Conservation (phyloP, 2,329 filamentous ascomycete species). For the Xylariaceae sp. region DNA sequence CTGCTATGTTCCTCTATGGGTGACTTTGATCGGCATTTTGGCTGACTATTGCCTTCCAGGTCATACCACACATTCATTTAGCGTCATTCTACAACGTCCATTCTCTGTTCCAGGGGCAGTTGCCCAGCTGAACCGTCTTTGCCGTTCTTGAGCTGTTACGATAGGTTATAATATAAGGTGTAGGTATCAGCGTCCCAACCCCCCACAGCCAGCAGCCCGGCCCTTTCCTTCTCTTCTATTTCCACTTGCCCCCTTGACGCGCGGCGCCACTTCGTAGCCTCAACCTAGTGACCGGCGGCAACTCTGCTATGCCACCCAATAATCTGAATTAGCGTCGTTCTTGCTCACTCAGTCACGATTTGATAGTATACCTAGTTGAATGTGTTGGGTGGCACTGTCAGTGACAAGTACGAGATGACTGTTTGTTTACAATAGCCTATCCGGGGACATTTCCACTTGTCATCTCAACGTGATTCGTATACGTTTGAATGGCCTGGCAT, state of each 20-base stretch:
- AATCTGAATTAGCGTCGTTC: neutral
- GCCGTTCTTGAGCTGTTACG: conserved; percentile 1
- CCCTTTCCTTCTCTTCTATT: neutral
- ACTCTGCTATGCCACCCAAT: conserved; percentile 1
- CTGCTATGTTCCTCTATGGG: neutral
- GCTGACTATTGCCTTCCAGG: conserved; percentile 10
- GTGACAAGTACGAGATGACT: conserved; percentile 24
- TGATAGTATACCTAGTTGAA: conserved; percentile 6
- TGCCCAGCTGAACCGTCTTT: neutral
- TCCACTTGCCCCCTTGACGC: neutral
- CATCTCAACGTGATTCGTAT: conserved; percentile 18
- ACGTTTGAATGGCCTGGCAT: conserved; percentile 16
- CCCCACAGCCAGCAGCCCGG: neutral
- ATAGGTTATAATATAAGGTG: conserved; percentile 2
- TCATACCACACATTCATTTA: conserved; percentile 3
- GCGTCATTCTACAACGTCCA: neutral
- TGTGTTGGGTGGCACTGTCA: neutral
- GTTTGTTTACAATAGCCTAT: conserved; percentile 20
- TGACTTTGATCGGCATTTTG: neutral
- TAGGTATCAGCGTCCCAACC: conserved; percentile 12
- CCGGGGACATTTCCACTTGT: conserved; percentile 17
- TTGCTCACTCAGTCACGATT: conserved; percentile 10
- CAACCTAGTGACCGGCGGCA: neutral
- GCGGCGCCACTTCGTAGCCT: neutral
- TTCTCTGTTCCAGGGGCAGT: conserved; percentile 4